Conservation (phyloP, 441 rosid species). For the Populus hybrid region DNA sequence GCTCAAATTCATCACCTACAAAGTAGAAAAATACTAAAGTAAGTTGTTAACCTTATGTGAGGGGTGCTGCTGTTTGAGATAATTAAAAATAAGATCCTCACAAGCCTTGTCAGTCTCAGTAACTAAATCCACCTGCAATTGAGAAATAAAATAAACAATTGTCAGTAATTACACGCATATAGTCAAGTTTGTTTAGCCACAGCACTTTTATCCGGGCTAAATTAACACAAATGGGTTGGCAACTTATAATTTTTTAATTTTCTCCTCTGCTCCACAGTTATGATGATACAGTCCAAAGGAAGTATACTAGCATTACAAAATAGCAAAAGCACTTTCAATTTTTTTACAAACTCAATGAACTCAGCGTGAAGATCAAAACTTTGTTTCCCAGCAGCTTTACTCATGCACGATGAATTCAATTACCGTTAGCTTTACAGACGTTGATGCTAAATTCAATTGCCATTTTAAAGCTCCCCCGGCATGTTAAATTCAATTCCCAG, state of each 20-base stretch:
- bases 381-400: background rate
- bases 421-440: background rate
- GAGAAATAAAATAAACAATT: background rate
- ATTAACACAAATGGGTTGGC: background rate
- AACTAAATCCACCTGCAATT: slow-evolving; percentile 81
- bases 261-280: background rate
- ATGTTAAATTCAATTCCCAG: no score
- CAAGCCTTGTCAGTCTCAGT: slow-evolving; percentile 97
- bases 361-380: no score
- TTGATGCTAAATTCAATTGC: no score
- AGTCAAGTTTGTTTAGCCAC: background rate
- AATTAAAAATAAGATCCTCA: slow-evolving; percentile 85
- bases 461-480: no score
- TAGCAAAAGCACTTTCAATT: background rate
- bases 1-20: background rate
- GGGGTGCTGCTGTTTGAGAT: slow-evolving; percentile 61
- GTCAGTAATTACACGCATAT: background rate
- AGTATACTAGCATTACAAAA: background rate
- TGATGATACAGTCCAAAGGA: background rate
- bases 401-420: background rate
- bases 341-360: background rate
- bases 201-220: background rate
- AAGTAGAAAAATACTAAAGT: slow-evolving; percentile 2
- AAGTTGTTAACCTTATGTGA: slow-evolving; percentile 54
- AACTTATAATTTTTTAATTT: background rate